Evolutionary conservation across 2,329 filamentous ascomycete species (phyloP), one percentile per base, ranked within the genome.

Genomic region (Annulohypoxylon truncatum): DNA sequence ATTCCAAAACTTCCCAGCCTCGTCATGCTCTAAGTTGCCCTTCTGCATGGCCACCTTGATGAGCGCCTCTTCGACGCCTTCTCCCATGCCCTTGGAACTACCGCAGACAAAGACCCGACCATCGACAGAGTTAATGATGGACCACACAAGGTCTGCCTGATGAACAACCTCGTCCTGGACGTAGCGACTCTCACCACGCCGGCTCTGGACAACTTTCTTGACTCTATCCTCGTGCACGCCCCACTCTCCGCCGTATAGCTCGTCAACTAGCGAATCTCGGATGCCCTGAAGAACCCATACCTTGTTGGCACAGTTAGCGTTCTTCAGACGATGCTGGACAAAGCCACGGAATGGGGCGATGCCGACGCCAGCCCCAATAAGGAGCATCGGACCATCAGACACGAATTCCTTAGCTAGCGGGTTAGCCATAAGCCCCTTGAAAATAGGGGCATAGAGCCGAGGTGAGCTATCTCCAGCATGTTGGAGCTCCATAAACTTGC

Each of bases 281-380:
- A 80, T 74, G 12, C 73, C 74, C 33, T 78, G 76, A 2, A 79
- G 73, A 28, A 80, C 74, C 78, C 78, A 80, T 6, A 80, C 75
- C 67, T 78, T 79, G 47, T 77, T 76, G 60, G 77, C 77, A 29
- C 76, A 79, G 52, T 77, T 76, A 13, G 78, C 78, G 7, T 77
- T 79, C 69, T 79, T 79, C 53, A 79, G 73, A 1, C 76, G 67
- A 64, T 96, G 93, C 81, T 98, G 92, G 46, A 99, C 96, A 78
- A 99, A 99, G 62, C 96, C 96, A 51, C 96, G 90, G 89, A 99
- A 99, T 0, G 96, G 96, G 9, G 96, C 96, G 79, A 99, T 95
- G 69, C 96, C 96, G 20, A 99, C 96, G 59, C 96, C 96, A 3
- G 96, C 96, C 29, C 96, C 96, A 73, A 99, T 97, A 50, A 99